These are phyloP conservation scores for Batkoa obscura DNA, from an alignment of 371 early-diverging fungal genomes.

Conservation along the genomic window DNA sequence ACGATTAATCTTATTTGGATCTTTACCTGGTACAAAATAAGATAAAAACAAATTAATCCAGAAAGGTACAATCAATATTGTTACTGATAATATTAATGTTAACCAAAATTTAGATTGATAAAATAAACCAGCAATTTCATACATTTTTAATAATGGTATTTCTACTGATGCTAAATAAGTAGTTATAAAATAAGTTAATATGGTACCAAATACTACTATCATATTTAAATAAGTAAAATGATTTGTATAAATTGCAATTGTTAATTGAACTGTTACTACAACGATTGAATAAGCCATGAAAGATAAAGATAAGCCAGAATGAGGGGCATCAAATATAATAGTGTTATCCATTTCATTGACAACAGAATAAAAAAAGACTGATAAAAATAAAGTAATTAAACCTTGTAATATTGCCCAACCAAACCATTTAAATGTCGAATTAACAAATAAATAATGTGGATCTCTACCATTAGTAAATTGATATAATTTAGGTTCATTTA, in stretches of 20 bases:
- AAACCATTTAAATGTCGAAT: slow-evolving; percentile 4
- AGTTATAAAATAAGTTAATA: not conserved
- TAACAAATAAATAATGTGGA: not conserved
- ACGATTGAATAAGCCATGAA: not conserved
- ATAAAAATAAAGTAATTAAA: not conserved
- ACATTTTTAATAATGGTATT: not conserved
- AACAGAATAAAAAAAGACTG: not conserved
- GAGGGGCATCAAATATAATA: not conserved
- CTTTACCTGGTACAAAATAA: not conserved
- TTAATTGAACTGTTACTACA: slow-evolving; percentile 1
- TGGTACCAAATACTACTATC: not conserved
- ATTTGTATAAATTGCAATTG: slow-evolving; percentile 3
- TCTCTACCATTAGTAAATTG: slow-evolving; percentile 4
- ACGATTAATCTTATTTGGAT: not conserved
- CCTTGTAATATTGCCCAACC: slow-evolving; percentile 4
- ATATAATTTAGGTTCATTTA: slow-evolving; percentile 1
- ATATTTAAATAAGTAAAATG: slow-evolving; percentile 4
- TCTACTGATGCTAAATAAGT: not conserved
- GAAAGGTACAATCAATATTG: not conserved
- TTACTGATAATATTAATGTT: not conserved
- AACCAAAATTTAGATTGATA: not conserved
- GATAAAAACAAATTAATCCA: not conserved
- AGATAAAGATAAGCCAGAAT: not conserved
- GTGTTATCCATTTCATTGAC: not conserved
- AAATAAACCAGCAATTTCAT: not conserved